These are phyloP conservation scores for Spinacia oleracea DNA, from an alignment of 179 eudicot genomes.

Conservation along the genomic window DNA sequence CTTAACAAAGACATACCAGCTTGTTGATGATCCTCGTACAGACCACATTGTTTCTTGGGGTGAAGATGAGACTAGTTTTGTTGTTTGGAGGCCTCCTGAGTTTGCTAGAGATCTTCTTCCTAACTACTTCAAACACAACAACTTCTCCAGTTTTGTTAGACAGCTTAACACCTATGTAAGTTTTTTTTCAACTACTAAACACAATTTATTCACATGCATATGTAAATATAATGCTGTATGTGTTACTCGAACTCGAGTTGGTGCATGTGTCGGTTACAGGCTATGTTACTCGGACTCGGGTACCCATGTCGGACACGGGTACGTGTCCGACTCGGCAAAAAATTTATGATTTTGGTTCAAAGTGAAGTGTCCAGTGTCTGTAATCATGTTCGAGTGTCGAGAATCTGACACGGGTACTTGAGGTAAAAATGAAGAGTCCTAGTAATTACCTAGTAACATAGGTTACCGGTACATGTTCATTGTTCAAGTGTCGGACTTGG, in stretches of 20 bases:
- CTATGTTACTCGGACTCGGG: no score
- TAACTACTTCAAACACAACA: conserved; percentile 56
- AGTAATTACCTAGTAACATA: no score
- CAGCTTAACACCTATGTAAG: conserved; percentile 57
- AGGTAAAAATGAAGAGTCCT: no score
- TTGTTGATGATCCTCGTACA: conserved; percentile 47
- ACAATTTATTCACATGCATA: background rate
- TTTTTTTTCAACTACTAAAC: background rate
- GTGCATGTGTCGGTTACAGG: background rate
- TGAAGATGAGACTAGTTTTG: conserved; percentile 44
- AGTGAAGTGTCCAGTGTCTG: no score
- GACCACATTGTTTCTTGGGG: conserved; percentile 61
- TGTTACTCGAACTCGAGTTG: background rate
- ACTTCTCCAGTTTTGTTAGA: conserved; percentile 54
- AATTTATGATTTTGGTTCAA: no score
- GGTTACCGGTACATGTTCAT: no score
- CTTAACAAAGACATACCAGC: conserved; percentile 47
- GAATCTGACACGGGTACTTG: no score
- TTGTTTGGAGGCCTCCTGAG: conserved; percentile 56
- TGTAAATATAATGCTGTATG: background rate
- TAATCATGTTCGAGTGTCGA: no score
- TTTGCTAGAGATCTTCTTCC: conserved; percentile 53
- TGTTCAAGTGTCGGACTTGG: no score
- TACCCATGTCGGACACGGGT: no score
- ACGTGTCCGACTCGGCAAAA: no score